Evolutionary conservation across 305 asterid species (phyloP).

Genomic region (Fraxinus velutina): DNA sequence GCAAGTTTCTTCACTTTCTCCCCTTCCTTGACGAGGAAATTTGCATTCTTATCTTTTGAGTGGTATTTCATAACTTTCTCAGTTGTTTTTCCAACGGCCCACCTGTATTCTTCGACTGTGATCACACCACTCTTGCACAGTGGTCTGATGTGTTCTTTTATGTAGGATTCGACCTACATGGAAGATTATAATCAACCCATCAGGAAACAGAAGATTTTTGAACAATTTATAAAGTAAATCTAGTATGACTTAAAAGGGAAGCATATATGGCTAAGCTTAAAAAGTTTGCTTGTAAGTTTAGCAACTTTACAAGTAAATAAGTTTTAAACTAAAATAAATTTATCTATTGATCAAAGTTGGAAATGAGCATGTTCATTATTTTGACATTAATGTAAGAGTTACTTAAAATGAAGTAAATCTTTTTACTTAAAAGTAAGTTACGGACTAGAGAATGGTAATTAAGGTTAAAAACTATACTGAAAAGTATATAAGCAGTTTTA

Average conservation of each 20-base stretch:
- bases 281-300: not conserved
- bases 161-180: conserved; percentile 81
- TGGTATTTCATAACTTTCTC: conserved; percentile 96
- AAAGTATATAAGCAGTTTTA: not conserved
- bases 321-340: not conserved
- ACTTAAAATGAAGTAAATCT: not conserved
- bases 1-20: conserved; percentile 95
- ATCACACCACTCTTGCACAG: conserved; percentile 98
- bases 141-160: conserved; percentile 93
- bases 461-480: not conserved
- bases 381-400: not conserved
- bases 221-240: not conserved
- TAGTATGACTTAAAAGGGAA: not conserved
- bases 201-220: not conserved
- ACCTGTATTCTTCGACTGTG: conserved; percentile 81
- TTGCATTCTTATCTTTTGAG: conserved; percentile 74
- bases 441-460: not conserved
- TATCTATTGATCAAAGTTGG: not conserved
- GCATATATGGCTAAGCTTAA: not conserved
- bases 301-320: not conserved
- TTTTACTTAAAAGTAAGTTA: conserved; percentile 4
- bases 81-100: conserved; percentile 90
- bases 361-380: not conserved
- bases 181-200: conserved; percentile 13
- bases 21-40: conserved; percentile 94